Percentiles rank a stretch among this genome's conserved stretches.
Conservation (phyloP, 768 basidiomycete genomes). For the Rhodotorula taiwanensis region DNA sequence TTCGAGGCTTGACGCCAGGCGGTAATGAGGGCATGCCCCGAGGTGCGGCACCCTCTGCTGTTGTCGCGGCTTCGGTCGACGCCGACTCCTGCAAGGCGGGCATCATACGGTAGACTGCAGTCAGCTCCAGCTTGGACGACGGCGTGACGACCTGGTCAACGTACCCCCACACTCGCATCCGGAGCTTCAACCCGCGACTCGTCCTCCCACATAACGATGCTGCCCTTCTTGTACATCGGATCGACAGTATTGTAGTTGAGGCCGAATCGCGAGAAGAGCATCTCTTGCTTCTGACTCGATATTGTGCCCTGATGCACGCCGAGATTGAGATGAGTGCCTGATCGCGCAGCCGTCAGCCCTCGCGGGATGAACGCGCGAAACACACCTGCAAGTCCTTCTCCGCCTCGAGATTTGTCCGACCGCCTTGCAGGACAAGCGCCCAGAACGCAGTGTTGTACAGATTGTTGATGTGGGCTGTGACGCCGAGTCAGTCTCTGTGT, state of each 20-base stretch:
- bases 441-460: constrained; percentile 94
- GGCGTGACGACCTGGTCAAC: no score
- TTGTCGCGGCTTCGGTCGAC: no score
- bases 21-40: no score
- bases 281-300: constrained; percentile 84
- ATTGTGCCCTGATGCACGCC: constrained; percentile 90
- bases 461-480: constrained; percentile 90
- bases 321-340: no score
- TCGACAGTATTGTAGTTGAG: constrained; percentile 81
- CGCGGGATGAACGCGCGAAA: no score
- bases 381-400: constrained; percentile 69
- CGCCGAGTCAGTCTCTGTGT: no score
- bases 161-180: no score
- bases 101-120: no score
- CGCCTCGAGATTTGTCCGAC: constrained; percentile 68
- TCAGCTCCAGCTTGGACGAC: no score
- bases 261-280: constrained; percentile 69
- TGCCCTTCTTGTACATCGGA: constrained; percentile 73
- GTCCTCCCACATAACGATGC: constrained; percentile 59
- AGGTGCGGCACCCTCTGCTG: neutral
- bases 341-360: no score
- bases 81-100: no score
- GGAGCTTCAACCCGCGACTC: no score
- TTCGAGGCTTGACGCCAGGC: neutral
- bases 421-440: constrained; percentile 82